Conservation (phyloP, 768 basidiomycete genomes). For the Melanogaster broomeanus region DNA sequence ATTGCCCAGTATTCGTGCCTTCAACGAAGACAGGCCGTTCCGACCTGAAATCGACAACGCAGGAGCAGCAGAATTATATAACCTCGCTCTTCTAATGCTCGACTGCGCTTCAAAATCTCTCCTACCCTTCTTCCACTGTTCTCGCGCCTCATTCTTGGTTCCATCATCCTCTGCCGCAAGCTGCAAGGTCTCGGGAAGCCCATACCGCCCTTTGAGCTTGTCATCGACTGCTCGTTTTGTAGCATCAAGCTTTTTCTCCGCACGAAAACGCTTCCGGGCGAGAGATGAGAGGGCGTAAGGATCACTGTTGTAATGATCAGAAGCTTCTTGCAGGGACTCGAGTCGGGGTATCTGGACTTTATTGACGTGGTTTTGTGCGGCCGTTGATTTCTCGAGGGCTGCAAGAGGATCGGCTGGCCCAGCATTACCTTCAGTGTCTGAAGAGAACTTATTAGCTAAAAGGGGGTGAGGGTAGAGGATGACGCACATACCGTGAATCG, state of each 20-base stretch:
- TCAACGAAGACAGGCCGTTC: conserved; percentile 43
- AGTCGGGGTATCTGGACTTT: conserved; percentile 80
- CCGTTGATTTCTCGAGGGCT: conserved; percentile 86
- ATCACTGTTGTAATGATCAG: conserved; percentile 80
- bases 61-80: conserved; percentile 31
- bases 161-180: conserved; percentile 69
- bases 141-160: conserved; percentile 58
- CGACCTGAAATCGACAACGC: conserved; percentile 19
- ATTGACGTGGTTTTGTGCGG: conserved; percentile 68
- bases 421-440: conserved; percentile 70
- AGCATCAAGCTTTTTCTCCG: conserved; percentile 80
- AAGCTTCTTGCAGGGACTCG: conserved; percentile 73
- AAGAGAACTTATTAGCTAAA: conserved; percentile 1
- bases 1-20: conserved; percentile 59
- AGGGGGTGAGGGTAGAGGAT: neutral
- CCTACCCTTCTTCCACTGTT: conserved; percentile 59
- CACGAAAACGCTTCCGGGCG: conserved; percentile 80
- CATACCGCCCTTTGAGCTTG: conserved; percentile 71
- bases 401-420: conserved; percentile 81
- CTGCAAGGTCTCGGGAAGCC: conserved; percentile 65
- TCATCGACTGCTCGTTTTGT: conserved; percentile 72
- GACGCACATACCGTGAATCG: conserved; percentile 67
- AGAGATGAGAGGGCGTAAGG: conserved; percentile 80
- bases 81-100: conserved; percentile 50
- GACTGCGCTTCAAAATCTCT: conserved; percentile 46